phyloP scores from a whole-genome alignment of 192 early-diverging fungal genomes.

The Gonapodya prolifera region DNA sequence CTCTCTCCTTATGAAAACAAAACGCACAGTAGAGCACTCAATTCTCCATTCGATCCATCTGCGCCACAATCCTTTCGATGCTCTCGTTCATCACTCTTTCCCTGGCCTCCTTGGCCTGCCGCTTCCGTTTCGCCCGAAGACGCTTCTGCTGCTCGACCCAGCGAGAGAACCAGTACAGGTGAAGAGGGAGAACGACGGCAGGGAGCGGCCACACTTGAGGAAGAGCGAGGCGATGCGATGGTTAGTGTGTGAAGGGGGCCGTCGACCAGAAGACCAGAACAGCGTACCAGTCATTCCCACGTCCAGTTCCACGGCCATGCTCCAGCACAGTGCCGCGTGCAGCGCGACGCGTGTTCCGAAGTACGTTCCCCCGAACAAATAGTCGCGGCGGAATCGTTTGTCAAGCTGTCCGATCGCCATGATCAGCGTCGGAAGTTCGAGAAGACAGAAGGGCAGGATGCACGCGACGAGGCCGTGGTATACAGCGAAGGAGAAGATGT shows the following conservation, averaged over 20 bases:
- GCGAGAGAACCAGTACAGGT: background rate
- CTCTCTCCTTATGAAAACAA: too few relatives aligned
- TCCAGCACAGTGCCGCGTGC: background rate
- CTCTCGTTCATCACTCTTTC: background rate
- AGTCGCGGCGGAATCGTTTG: background rate
- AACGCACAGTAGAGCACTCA: too few relatives aligned
- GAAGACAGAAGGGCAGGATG: background rate
- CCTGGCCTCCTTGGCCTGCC: background rate
- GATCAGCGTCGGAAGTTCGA: background rate
- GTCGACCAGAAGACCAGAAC: too few relatives aligned
- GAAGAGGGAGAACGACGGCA: background rate
- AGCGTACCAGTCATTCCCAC: background rate
- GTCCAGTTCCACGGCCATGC: background rate
- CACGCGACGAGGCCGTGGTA: background rate
- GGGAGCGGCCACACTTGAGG: background rate
- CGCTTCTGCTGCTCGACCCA: background rate
- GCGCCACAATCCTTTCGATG: background rate
- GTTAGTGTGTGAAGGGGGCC: too few relatives aligned
- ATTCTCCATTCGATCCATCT: background rate
- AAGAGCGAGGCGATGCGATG: background rate
- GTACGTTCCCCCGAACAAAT: background rate
- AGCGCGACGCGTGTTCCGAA: background rate
- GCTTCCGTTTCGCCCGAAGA: background rate
- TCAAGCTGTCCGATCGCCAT: background rate
- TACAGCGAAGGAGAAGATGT: background rate